phyloP scores from a whole-genome alignment of 2,329 filamentous ascomycete genomes.

The Penicillium sp. region DNA sequence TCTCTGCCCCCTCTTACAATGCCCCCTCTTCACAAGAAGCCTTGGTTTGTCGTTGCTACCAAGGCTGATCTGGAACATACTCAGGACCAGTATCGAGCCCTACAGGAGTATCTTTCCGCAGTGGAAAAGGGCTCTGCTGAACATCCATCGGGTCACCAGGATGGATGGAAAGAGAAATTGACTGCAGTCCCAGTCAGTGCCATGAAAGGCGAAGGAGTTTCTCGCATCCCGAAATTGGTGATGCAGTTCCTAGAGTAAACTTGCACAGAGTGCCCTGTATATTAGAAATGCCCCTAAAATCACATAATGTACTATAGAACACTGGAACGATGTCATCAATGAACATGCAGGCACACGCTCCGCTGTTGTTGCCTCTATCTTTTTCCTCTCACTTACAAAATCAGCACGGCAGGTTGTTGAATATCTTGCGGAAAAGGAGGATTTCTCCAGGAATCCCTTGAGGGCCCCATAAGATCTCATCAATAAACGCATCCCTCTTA shows the following conservation, averaged over 20 bases:
- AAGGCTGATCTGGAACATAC: constrained; percentile 82
- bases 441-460: no score
- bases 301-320: constrained; percentile 11
- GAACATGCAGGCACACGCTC: neutral
- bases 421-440: no score
- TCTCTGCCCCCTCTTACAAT: constrained; percentile 47
- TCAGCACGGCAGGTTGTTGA: no score
- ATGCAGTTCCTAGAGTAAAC: constrained; percentile 40
- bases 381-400: neutral
- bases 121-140: constrained; percentile 59
- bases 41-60: constrained; percentile 93
- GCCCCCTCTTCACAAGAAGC: constrained; percentile 82
- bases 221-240: constrained; percentile 46
- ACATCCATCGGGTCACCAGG: constrained; percentile 71
- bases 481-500: no score
- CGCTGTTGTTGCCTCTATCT: neutral
- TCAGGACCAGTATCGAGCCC: constrained; percentile 65
- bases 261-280: constrained; percentile 5
- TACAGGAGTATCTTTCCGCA: constrained; percentile 66
- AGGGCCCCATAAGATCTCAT: no score
- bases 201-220: constrained; percentile 78
- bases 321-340: neutral
- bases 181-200: constrained; percentile 81
- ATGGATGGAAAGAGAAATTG: constrained; percentile 55
- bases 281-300: constrained; percentile 5